Evolutionary conservation across 2,329 filamentous ascomycete genomes (phyloP), one percentile per base, ranked within the genome.

Genomic region (Penicillium sp.): DNA sequence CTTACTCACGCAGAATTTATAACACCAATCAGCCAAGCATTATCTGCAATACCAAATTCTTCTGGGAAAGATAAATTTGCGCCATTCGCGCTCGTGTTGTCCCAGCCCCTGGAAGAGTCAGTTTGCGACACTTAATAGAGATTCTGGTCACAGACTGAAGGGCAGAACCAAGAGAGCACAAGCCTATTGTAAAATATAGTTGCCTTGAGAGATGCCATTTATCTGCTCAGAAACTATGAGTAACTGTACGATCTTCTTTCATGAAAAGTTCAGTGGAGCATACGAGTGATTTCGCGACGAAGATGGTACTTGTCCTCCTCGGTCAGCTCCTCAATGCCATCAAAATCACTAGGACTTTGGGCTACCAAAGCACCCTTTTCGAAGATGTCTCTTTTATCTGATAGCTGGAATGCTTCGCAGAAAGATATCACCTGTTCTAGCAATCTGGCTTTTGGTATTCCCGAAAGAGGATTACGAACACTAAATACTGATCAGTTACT

Each of bases 61-160:
- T 58, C 15, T 12, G 73, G 74, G 46, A 75, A 77, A 6, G 64
- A 69, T 20, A 78, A 54, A 40, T 77, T 77, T 20, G 75, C 75
- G 8, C 75, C 75, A 52, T 77, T 78, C 17, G 68, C 67, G 9
- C 72, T 74, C 12, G 74, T 75, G 49, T 76, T 72, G 59, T 75
- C 73, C 74, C 73, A 76, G 13, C 68, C 68, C 55, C n/a, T n/a
- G n/a, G n/a, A n/a, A n/a, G n/a, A n/a, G n/a, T n/a, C n/a, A n/a
- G n/a, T n/a, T n/a, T n/a, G n/a, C n/a, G n/a, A n/a, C n/a, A n/a
- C n/a, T n/a, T n/a, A n/a, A n/a, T n/a, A n/a, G n/a, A n/a, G n/a
- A n/a, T n/a, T n/a, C n/a, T n/a, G n/a, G n/a, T n/a, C n/a, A n/a
- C n/a, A n/a, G n/a, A n/a, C n/a, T 77, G 75, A 4, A 74, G 68